phyloP scores from a whole-genome alignment of 371 early-diverging fungal genomes.

The Batrachochytrium dendrobatidis region DNA sequence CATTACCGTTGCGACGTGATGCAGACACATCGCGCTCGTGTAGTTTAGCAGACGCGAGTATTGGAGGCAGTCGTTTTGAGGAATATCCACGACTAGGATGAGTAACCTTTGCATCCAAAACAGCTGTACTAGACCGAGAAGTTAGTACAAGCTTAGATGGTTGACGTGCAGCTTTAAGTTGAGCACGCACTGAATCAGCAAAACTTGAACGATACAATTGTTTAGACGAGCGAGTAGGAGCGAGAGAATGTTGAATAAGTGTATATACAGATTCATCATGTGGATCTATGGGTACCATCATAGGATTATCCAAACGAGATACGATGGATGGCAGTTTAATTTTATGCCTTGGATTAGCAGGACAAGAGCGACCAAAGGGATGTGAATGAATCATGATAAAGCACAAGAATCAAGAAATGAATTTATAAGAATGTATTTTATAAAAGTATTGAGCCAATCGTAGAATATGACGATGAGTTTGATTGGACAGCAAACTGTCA shows the following conservation, averaged over 20 bases:
- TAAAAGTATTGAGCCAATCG: not conserved
- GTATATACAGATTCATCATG: not conserved
- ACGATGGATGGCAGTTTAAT: not conserved
- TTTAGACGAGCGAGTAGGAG: too few relatives aligned
- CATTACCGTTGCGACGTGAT: not conserved
- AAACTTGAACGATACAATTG: slow-evolving; percentile 1
- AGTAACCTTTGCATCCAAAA: not conserved
- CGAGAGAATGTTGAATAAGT: not conserved
- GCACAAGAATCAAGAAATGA: not conserved
- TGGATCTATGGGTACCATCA: not conserved
- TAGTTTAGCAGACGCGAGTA: not conserved
- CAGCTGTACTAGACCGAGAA: too few relatives aligned
- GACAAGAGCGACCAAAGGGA: not conserved
- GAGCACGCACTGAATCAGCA: not conserved
- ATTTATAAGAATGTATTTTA: too few relatives aligned
- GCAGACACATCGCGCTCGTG: not conserved
- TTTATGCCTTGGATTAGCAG: not conserved
- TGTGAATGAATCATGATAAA: not conserved
- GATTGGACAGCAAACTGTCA: not conserved
- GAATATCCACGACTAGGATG: not conserved
- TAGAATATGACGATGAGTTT: not conserved
- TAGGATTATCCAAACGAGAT: too few relatives aligned
- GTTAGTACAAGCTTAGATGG: too few relatives aligned
- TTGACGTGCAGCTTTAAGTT: not conserved
- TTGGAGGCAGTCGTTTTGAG: not conserved